Percentiles rank a stretch among this genome's conserved stretches.
These are phyloP conservation scores for Lagenidium giganteum DNA, from an alignment of 352 stramenopile genomes.

Conservation along the genomic window DNA sequence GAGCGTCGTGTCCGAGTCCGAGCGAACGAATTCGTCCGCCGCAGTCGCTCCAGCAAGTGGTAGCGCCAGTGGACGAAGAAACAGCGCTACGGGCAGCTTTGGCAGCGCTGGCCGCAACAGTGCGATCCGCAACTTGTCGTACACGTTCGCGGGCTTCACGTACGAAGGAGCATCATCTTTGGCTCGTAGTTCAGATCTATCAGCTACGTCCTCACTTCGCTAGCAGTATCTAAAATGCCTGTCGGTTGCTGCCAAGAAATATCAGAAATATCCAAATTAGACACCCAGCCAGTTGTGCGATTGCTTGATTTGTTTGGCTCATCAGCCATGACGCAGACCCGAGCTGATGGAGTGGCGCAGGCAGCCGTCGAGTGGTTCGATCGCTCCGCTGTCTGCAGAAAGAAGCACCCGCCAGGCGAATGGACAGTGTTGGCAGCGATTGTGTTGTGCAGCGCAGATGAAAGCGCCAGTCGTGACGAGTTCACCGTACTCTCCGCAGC, in stretches of 20 bases:
- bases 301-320: background rate
- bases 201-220: slow-evolving; percentile 25
- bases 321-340: too few species aligned
- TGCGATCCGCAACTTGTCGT: slow-evolving; percentile 74
- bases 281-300: background rate
- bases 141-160: slow-evolving; percentile 82
- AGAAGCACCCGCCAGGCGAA: slow-evolving; percentile 46
- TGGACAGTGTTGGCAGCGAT: slow-evolving; percentile 66
- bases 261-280: slow-evolving; percentile 22
- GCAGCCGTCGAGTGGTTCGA: slow-evolving; percentile 64
- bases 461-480: slow-evolving; percentile 1
- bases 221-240: slow-evolving; percentile 10
- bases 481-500: slow-evolving; percentile 45
- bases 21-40: too few species aligned
- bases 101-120: slow-evolving; percentile 50
- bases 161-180: slow-evolving; percentile 63
- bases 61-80: too few species aligned
- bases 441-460: slow-evolving; percentile 23
- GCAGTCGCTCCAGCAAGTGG: slow-evolving; percentile 6
- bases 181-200: slow-evolving; percentile 19
- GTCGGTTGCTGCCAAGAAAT: slow-evolving; percentile 12
- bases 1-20: slow-evolving; percentile 45
- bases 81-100: slow-evolving; percentile 16
- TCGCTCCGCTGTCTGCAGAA: slow-evolving; percentile 33
- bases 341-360: too few species aligned